phyloP scores from a whole-genome alignment of 2,329 filamentous ascomycete genomes.

The Lecanosticta acicola region DNA sequence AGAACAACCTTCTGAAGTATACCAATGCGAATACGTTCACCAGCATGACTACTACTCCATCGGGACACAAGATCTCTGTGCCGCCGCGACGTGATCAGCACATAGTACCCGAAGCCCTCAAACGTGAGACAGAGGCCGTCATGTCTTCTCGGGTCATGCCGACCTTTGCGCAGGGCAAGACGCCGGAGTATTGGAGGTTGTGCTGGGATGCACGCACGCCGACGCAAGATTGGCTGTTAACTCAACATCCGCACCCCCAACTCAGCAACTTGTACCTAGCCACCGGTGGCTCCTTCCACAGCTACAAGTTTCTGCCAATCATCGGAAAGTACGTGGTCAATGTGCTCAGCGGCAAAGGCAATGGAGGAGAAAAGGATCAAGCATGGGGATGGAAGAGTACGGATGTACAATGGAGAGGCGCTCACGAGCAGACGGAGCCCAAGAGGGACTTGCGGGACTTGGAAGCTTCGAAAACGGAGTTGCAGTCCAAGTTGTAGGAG shows the following conservation, averaged over 20 bases:
- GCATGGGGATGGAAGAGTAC: constrained; percentile 19
- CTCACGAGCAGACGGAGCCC: constrained; percentile 17
- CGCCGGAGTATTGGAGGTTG: constrained; percentile 40
- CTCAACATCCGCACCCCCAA: constrained; percentile 44
- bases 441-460: constrained; percentile 15
- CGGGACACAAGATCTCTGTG: constrained; percentile 50
- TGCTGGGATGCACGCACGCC: constrained; percentile 59
- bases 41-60: constrained; percentile 45
- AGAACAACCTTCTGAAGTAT: constrained; percentile 52
- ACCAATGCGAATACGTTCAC: constrained; percentile 53
- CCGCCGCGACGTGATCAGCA: constrained; percentile 32
- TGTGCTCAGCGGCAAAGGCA: constrained; percentile 33
- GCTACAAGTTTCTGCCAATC: constrained; percentile 49
- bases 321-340: constrained; percentile 56
- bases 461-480: not conserved
- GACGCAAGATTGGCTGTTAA: constrained; percentile 58
- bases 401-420: constrained; percentile 7
- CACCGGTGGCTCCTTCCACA: constrained; percentile 58
- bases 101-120: constrained; percentile 12
- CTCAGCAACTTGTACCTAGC: constrained; percentile 54
- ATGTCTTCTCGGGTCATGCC: constrained; percentile 29
- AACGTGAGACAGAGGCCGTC: constrained; percentile 11
- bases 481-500: not conserved
- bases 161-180: constrained; percentile 28
- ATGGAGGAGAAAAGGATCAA: constrained; percentile 34